phyloP scores from a whole-genome alignment of 768 basidiomycete genomes.

The Basidioascus undulatus region DNA sequence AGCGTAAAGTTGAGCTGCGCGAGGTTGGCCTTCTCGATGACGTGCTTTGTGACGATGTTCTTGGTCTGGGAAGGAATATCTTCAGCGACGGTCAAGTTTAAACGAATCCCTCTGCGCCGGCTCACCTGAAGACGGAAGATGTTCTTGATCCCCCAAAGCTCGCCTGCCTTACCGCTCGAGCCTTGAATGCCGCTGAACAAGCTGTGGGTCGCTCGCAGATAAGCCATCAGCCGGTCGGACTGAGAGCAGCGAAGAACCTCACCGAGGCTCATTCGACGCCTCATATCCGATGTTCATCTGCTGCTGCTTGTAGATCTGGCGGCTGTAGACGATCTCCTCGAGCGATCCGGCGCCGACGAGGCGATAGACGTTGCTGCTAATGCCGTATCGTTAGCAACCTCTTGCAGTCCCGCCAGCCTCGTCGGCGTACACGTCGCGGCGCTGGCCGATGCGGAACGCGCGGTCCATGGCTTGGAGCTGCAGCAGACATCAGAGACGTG shows the following conservation, averaged over 20 bases:
- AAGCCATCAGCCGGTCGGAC: not conserved
- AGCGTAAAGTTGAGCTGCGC: conserved; percentile 61
- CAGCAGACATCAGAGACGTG: no score
- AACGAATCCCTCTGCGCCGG: not conserved
- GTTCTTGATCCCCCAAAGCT: conserved; percentile 48
- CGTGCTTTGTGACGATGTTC: conserved; percentile 43
- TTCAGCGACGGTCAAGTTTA: conserved; percentile 21
- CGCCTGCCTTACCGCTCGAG: conserved; percentile 45
- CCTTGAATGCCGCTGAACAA: conserved; percentile 63
- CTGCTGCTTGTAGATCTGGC: conserved; percentile 81
- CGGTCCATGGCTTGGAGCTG: conserved; percentile 50
- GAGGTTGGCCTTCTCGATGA: conserved; percentile 51
- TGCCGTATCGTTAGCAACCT: conserved; percentile 1
- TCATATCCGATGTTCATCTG: conserved; percentile 79
- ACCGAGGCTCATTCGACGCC: conserved; percentile 61
- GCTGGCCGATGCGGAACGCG: conserved; percentile 10
- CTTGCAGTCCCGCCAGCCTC: no score
- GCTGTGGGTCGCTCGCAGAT: conserved; percentile 12
- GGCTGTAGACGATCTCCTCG: conserved; percentile 66
- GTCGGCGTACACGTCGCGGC: not conserved
- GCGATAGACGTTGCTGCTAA: conserved; percentile 36
- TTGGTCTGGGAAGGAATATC: conserved; percentile 58
- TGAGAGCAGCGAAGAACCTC: conserved; percentile 2
- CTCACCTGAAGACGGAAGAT: not conserved
- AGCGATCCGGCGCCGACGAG: conserved; percentile 64